Evolutionary conservation across 768 basidiomycete genomes (phyloP).

Genomic region (Kwoniella pini): DNA sequence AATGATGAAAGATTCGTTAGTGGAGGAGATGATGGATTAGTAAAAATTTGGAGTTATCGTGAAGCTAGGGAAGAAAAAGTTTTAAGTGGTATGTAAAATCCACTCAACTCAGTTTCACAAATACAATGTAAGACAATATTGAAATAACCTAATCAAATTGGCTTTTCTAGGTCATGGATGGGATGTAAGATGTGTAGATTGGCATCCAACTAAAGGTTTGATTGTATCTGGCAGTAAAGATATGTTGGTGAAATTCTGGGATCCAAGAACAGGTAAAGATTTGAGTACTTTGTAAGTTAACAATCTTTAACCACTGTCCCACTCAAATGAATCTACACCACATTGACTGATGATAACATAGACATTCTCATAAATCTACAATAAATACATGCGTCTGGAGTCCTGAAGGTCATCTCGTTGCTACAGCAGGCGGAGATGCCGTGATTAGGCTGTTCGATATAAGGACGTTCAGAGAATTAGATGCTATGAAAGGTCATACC

Average conservation of each 20-base stretch:
- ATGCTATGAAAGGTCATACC: conserved; percentile 90
- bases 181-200: conserved; percentile 98
- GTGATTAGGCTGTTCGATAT: conserved; percentile 96
- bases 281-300: conserved; percentile 84
- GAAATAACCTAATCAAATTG: background rate
- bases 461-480: conserved; percentile 93
- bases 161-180: conserved; percentile 79
- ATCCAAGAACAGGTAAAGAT: conserved; percentile 86
- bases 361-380: conserved; percentile 96
- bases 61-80: conserved; percentile 85
- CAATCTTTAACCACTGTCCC: too few relatives aligned
- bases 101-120: too few relatives aligned
- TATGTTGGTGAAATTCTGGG: conserved; percentile 99
- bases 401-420: conserved; percentile 88
- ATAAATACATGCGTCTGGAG: conserved; percentile 92
- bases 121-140: too few relatives aligned
- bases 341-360: conserved; percentile 55
- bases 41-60: conserved; percentile 94
- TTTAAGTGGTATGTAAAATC: conserved; percentile 74
- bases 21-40: conserved; percentile 90
- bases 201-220: conserved; percentile 96
- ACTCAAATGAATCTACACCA: too few relatives aligned
- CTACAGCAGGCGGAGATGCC: conserved; percentile 92
- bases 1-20: conserved; percentile 90
- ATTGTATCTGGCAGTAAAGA: conserved; percentile 96